Evolutionary conservation across 352 stramenopile genomes (phyloP).

Genomic region (Phytophthora agathidicida): DNA sequence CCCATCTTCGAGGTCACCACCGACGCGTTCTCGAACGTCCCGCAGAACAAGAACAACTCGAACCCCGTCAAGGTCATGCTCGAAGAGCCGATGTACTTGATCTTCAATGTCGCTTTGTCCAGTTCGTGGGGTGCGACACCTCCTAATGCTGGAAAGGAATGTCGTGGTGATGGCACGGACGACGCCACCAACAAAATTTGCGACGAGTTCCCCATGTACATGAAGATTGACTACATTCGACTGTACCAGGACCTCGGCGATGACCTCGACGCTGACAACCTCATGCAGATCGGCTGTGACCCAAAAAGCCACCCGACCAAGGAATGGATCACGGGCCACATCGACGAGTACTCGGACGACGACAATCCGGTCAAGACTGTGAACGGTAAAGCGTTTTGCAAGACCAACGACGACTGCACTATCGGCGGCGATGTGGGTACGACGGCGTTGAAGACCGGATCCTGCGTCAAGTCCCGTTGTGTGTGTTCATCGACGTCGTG

Average conservation of each 20-base stretch:
- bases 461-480: conserved; percentile 62
- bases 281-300: conserved; percentile 68
- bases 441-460: conserved; percentile 44
- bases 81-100: conserved; percentile 93
- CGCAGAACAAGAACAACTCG: conserved; percentile 45
- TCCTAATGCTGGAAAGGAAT: conserved; percentile 52
- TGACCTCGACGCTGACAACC: conserved; percentile 46
- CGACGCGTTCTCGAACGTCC: conserved; percentile 54
- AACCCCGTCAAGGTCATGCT: conserved; percentile 76
- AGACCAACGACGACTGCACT: conserved; percentile 61
- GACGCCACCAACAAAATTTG: conserved; percentile 54
- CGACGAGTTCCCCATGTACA: conserved; percentile 74
- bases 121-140: conserved; percentile 82
- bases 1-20: conserved; percentile 69
- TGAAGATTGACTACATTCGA: conserved; percentile 79
- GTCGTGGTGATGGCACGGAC: conserved; percentile 56
- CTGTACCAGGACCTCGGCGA: conserved; percentile 60
- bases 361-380: conserved; percentile 57
- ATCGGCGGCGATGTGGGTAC: conserved; percentile 31
- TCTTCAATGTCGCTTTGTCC: conserved; percentile 94
- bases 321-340: conserved; percentile 68
- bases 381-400: conserved; percentile 55
- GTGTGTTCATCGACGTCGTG: conserved; percentile 54
- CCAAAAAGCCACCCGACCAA: conserved; percentile 61
- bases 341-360: conserved; percentile 64